phyloP scores from a whole-genome alignment of 768 basidiomycete species.

The Crassisporium funariophilum region DNA sequence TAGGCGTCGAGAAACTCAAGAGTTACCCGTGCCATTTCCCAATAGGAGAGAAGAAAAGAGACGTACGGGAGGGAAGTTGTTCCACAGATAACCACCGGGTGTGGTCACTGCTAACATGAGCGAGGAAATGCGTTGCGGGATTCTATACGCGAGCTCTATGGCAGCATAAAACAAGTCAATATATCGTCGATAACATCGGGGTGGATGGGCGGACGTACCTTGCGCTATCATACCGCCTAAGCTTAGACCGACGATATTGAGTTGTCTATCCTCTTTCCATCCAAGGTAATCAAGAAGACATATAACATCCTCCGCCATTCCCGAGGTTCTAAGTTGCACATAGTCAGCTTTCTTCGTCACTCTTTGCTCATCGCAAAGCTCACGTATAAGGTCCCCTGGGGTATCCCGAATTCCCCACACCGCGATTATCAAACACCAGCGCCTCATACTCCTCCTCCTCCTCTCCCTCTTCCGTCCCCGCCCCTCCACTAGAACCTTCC shows the following conservation, averaged over 20 bases:
- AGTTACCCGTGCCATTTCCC: no score
- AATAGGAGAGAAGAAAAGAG: background rate
- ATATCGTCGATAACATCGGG: background rate
- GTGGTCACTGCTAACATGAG: slow-evolving; percentile 72
- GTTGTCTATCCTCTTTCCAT: slow-evolving; percentile 61
- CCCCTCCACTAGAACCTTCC: no score
- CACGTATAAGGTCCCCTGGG: slow-evolving; percentile 81
- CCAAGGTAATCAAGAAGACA: slow-evolving; percentile 68
- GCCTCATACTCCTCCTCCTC: slow-evolving; percentile 49
- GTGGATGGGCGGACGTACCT: slow-evolving; percentile 39
- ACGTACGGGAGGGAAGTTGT: slow-evolving; percentile 68
- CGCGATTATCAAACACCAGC: slow-evolving; percentile 84
- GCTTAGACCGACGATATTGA: slow-evolving; percentile 76
- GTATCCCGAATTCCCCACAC: slow-evolving; percentile 73
- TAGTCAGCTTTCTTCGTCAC: no score
- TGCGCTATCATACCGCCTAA: slow-evolving; percentile 87
- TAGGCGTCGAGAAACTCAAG: no score
- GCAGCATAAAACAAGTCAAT: background rate
- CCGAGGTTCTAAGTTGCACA: no score
- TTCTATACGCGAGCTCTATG: slow-evolving; percentile 66
- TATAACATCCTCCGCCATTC: slow-evolving; percentile 81
- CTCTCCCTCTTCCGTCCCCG: slow-evolving; percentile 11
- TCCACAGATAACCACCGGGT: slow-evolving; percentile 43
- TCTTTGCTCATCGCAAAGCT: slow-evolving; percentile 25
- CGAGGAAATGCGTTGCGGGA: slow-evolving; percentile 68